Evolutionary conservation across 2,329 filamentous ascomycete genomes (phyloP).

Genomic region (Podosphaera fusca): DNA sequence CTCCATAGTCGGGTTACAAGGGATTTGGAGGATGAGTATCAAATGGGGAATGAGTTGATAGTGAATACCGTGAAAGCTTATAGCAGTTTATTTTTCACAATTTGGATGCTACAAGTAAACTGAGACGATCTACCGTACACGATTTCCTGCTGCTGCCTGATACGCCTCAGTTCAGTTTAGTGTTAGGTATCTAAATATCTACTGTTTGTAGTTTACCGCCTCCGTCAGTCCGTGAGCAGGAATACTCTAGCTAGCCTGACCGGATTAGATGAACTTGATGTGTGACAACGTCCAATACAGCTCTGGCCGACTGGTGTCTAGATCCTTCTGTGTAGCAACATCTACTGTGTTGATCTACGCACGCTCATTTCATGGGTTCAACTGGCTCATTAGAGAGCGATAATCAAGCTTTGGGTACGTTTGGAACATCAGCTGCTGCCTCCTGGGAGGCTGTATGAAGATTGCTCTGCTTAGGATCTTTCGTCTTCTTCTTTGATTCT

Average conservation of each 20-base stretch:
- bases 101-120: too few relatives aligned
- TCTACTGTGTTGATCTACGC: neutral
- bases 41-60: too few relatives aligned
- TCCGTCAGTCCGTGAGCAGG: neutral
- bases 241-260: neutral
- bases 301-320: neutral
- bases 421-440: slow-evolving; percentile 19
- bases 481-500: slow-evolving; percentile 49
- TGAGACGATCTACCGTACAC: too few relatives aligned
- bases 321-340: neutral
- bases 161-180: too few relatives aligned
- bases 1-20: too few relatives aligned
- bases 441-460: slow-evolving; percentile 9
- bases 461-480: slow-evolving; percentile 23
- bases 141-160: too few relatives aligned
- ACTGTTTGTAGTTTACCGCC: neutral
- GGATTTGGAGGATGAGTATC: too few relatives aligned
- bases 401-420: slow-evolving; percentile 16
- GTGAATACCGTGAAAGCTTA: too few relatives aligned
- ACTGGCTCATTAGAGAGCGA: neutral
- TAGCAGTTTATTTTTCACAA: too few relatives aligned
- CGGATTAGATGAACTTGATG: neutral
- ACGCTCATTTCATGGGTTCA: neutral
- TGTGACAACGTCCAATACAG: neutral
- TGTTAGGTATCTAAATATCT: neutral